Percentiles rank a stretch among this genome's conserved stretches.
These are phyloP conservation scores for Colletotrichum sp. DNA, from an alignment of 2,329 filamentous ascomycete species.

Conservation along the genomic window DNA sequence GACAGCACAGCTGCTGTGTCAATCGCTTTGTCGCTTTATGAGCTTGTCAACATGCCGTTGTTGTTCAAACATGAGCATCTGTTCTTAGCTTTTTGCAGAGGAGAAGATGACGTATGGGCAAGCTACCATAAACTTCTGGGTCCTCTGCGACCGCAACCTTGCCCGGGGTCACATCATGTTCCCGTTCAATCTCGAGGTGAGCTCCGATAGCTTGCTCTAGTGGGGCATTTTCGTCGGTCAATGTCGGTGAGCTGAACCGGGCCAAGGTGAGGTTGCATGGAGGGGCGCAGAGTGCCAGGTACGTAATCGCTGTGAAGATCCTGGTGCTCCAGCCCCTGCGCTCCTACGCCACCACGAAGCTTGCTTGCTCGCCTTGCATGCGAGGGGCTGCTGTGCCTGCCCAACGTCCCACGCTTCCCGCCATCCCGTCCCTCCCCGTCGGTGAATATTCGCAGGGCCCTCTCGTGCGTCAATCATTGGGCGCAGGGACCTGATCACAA, in stretches of 20 bases:
- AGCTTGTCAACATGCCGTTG: not conserved
- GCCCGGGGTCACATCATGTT: not conserved
- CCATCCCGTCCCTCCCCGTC: not conserved
- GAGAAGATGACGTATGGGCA: not conserved
- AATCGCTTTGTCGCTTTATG: not conserved
- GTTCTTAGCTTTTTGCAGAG: not conserved
- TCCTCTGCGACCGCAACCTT: not conserved
- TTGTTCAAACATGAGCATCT: not conserved
- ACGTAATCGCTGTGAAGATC: not conserved
- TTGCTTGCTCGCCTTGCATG: not conserved
- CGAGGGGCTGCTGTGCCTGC: not conserved
- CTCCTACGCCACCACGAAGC: slow-evolving; percentile 7
- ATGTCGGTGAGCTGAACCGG: not conserved
- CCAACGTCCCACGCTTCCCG: not conserved
- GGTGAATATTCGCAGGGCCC: not conserved
- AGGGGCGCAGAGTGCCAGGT: not conserved
- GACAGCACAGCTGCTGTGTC: not conserved
- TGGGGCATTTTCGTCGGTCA: not conserved
- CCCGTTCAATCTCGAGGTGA: not conserved
- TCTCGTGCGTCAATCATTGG: not conserved
- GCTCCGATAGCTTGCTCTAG: not conserved
- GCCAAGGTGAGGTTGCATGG: not conserved
- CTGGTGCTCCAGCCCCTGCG: not conserved
- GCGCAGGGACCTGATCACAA: not conserved
- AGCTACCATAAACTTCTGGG: not conserved